phyloP scores from a whole-genome alignment of 2,329 filamentous ascomycete genomes.

The Clarireedia paspali region DNA sequence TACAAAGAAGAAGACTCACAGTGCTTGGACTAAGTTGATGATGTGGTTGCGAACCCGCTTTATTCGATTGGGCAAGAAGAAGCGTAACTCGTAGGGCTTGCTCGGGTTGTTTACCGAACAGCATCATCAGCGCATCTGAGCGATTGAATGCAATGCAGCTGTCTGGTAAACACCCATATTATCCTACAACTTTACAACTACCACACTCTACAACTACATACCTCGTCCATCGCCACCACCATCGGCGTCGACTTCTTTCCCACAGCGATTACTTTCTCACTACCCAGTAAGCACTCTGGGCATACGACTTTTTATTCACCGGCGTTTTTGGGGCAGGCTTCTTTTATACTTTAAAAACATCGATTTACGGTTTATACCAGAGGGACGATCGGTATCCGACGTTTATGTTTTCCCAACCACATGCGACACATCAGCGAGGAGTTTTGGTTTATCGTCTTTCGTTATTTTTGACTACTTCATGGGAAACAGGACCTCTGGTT shows the following conservation, averaged over 20 bases:
- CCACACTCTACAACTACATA: too few relatives aligned
- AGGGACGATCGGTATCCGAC: constrained; percentile 5
- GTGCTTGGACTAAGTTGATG: constrained; percentile 55
- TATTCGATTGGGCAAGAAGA: constrained; percentile 32
- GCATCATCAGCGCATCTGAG: background rate
- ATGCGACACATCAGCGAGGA: constrained; percentile 10
- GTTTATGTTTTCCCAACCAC: constrained; percentile 7
- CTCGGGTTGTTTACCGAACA: background rate
- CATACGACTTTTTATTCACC: background rate
- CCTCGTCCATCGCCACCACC: too few relatives aligned
- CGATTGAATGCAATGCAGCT: background rate
- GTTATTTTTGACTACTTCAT: constrained; percentile 3
- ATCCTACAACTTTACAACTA: too few relatives aligned
- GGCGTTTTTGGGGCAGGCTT: constrained; percentile 1
- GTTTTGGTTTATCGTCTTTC: constrained; percentile 5
- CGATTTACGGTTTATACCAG: constrained; percentile 8
- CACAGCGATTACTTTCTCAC: too few relatives aligned
- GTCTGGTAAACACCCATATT: background rate
- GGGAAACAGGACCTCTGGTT: constrained; percentile 10
- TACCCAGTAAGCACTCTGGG: background rate
- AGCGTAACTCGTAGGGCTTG: background rate
- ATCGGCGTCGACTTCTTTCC: too few relatives aligned
- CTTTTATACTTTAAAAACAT: background rate
- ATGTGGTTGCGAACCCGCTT: constrained; percentile 56
- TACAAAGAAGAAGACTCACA: constrained; percentile 50